Evolutionary conservation across 768 basidiomycete genomes (phyloP).

Genomic region (Goffeauzyma gilvescens): DNA sequence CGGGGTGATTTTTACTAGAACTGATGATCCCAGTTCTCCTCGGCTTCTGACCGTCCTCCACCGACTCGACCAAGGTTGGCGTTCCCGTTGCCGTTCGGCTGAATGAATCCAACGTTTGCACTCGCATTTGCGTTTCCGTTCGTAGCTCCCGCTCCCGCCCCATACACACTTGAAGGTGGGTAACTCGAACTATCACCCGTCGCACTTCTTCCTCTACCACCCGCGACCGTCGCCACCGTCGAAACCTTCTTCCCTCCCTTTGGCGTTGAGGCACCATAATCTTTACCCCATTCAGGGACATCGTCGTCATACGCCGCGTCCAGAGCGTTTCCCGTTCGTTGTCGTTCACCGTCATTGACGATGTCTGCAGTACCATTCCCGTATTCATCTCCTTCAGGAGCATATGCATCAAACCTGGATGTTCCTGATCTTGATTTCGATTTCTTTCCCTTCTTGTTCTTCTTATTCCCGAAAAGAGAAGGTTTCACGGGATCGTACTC

Average conservation of each 20-base stretch:
- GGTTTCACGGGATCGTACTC: not conserved
- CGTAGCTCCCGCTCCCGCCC: too few relatives aligned
- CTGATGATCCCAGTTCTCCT: conserved; percentile 18
- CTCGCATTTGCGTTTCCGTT: too few relatives aligned
- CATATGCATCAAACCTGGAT: conserved; percentile 4
- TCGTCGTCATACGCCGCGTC: conserved; percentile 10
- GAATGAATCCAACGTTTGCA: too few relatives aligned
- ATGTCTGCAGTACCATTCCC: too few relatives aligned
- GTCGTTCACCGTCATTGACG: too few relatives aligned
- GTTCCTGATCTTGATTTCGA: too few relatives aligned
- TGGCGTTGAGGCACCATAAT: conserved; percentile 22
- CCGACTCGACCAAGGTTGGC: not conserved
- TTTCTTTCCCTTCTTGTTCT: not conserved
- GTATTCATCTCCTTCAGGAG: conserved; percentile 4
- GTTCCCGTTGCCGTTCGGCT: not conserved
- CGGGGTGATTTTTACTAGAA: too few relatives aligned
- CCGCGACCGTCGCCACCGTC: not conserved
- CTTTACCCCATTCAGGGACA: conserved; percentile 29
- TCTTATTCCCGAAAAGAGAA: conserved; percentile 1
- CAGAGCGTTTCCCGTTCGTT: conserved; percentile 2
- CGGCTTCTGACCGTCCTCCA: conserved; percentile 1
- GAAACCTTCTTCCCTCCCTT: not conserved
- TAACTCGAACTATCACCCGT: not conserved
- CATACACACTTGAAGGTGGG: not conserved
- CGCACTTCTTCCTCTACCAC: not conserved